Evolutionary conservation across 2,329 filamentous ascomycete genomes (phyloP).

Genomic region (Paecilomyces sp.): DNA sequence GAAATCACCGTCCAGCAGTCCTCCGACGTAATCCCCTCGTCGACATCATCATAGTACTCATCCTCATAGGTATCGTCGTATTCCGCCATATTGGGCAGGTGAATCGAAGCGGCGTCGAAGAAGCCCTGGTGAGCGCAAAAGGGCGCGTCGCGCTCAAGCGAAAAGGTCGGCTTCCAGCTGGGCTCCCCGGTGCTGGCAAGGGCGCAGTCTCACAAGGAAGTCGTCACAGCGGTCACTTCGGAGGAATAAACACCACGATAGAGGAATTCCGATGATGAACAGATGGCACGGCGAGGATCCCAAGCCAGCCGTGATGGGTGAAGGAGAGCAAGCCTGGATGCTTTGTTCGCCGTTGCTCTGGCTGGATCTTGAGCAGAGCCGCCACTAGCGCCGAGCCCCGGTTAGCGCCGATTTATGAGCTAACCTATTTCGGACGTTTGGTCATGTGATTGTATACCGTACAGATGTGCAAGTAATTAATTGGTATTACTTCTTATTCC

Average conservation of each 20-base stretch:
- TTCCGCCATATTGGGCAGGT: constrained; percentile 42
- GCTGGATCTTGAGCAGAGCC: constrained; percentile 26
- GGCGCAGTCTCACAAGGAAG: constrained; percentile 4
- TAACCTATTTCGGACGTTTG: background rate
- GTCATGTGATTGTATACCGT: constrained; percentile 16
- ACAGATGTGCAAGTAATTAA: no score
- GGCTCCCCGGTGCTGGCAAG: constrained; percentile 6
- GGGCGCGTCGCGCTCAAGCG: constrained; percentile 18
- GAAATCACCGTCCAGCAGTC: constrained; percentile 98
- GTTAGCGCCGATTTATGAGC: constrained; percentile 10
- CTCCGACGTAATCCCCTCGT: constrained; percentile 79
- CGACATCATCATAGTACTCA: constrained; percentile 59
- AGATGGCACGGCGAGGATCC: constrained; percentile 17
- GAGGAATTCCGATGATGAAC: constrained; percentile 15
- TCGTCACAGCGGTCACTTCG: background rate
- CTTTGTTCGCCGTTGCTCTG: constrained; percentile 13
- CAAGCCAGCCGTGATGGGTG: constrained; percentile 16
- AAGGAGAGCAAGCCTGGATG: constrained; percentile 13
- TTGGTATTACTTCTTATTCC: no score
- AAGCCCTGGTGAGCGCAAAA: constrained; percentile 12
- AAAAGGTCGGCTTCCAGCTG: constrained; percentile 12
- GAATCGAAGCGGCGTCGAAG: background rate
- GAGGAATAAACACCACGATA: constrained; percentile 9
- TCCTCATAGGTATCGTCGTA: constrained; percentile 62
- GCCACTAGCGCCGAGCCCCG: constrained; percentile 21